phyloP scores from a whole-genome alignment of 495 filamentous ascomycete species.

The Platismatia glauca region DNA sequence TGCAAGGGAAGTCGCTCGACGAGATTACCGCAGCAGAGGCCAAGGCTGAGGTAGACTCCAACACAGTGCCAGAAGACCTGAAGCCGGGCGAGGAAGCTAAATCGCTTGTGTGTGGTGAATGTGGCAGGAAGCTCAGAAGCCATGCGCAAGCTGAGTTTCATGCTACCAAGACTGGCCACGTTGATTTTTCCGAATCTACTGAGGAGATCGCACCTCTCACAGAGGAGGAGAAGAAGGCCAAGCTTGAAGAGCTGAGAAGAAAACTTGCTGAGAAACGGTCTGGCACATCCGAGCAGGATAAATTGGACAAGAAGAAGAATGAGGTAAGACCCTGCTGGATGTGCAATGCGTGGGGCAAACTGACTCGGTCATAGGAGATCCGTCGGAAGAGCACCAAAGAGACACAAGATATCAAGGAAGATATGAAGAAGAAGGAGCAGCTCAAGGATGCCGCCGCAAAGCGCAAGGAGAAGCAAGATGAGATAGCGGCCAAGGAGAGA shows the following conservation, averaged over 20 bases:
- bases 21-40: constrained; percentile 53
- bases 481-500: constrained; percentile 75
- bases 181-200: constrained; percentile 87
- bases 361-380: constrained; percentile 54
- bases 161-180: constrained; percentile 77
- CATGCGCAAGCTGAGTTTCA: constrained; percentile 79
- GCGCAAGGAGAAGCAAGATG: constrained; percentile 75
- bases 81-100: constrained; percentile 54
- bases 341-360: neutral
- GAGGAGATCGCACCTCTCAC: constrained; percentile 86
- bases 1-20: constrained; percentile 73
- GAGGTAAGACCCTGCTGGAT: constrained; percentile 45
- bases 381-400: constrained; percentile 75
- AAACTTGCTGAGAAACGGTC: constrained; percentile 67
- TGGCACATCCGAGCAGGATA: constrained; percentile 62
- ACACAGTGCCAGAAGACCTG: constrained; percentile 42
- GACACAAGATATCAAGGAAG: constrained; percentile 69
- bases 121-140: constrained; percentile 80
- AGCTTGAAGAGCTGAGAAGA: constrained; percentile 62
- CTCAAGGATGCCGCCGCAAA: constrained; percentile 82
- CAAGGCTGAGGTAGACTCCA: constrained; percentile 46
- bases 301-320: constrained; percentile 78
- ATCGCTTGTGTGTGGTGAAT: constrained; percentile 80
- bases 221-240: constrained; percentile 79
- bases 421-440: constrained; percentile 75